A percentile compares a stretch with the other conserved stretches of the same genome.
phyloP scores from a whole-genome alignment of 2,329 filamentous ascomycete species.

The Talaromyces sp. region DNA sequence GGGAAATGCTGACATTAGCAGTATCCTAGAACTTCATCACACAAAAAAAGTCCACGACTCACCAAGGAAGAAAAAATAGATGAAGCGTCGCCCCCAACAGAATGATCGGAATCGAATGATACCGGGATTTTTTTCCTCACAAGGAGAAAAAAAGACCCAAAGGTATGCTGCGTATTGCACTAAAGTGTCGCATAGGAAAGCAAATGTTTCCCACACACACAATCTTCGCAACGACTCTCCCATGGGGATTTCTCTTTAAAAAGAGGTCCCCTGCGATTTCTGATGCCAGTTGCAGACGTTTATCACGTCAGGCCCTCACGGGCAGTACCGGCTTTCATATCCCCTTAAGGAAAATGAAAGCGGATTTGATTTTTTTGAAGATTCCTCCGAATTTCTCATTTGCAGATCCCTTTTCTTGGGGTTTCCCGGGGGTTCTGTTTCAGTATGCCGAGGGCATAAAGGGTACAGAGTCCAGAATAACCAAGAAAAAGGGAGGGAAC shows the following conservation, averaged over 20 bases:
- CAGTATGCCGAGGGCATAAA: background rate
- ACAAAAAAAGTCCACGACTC: constrained; percentile 32
- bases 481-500: constrained; percentile 18
- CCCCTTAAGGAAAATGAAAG: constrained; percentile 14
- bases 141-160: constrained; percentile 24
- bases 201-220: constrained; percentile 51
- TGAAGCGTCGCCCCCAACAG: constrained; percentile 75
- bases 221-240: constrained; percentile 93
- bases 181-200: constrained; percentile 64
- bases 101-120: constrained; percentile 94
- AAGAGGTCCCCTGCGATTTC: constrained; percentile 67
- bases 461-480: background rate
- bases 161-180: constrained; percentile 90
- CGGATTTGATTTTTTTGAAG: constrained; percentile 54
- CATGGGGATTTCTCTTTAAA: constrained; percentile 55
- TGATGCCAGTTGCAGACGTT: constrained; percentile 82
- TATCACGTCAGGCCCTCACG: constrained; percentile 80
- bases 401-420: constrained; percentile 50
- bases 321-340: constrained; percentile 54
- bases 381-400: constrained; percentile 99
- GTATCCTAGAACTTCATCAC: constrained; percentile 9
- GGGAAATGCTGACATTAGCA: constrained; percentile 6
- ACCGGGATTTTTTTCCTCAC: constrained; percentile 28
- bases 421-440: background rate
- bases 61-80: constrained; percentile 44